Evolutionary conservation across 2,329 filamentous ascomycete genomes (phyloP).

Genomic region (Diaporthe humulicola): DNA sequence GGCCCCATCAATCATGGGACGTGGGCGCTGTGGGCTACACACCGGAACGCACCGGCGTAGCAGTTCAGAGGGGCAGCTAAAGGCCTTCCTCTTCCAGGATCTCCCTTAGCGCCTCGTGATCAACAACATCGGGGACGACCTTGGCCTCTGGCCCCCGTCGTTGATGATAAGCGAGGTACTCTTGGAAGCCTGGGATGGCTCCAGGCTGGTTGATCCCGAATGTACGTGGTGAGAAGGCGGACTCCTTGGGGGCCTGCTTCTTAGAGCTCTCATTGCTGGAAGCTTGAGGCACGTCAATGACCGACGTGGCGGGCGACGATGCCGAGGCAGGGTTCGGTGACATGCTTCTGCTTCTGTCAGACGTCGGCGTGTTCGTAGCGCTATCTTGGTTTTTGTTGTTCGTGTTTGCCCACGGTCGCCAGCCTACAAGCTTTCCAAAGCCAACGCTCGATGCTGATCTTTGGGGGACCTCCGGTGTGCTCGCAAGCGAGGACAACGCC

Average conservation of each 20-base stretch:
- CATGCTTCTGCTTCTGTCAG: constrained; percentile 27
- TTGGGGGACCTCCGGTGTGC: constrained; percentile 33
- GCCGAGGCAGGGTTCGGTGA: constrained; percentile 35
- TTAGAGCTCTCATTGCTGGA: constrained; percentile 8
- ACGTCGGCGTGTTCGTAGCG: constrained; percentile 27
- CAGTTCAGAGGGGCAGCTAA: neutral
- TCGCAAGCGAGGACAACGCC: constrained; percentile 12
- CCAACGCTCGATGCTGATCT: constrained; percentile 44
- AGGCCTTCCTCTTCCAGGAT: constrained; percentile 61
- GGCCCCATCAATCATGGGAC: neutral
- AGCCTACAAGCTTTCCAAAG: constrained; percentile 61
- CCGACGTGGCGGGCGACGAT: constrained; percentile 36
- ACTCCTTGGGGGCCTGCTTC: constrained; percentile 27
- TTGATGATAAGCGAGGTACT: constrained; percentile 65
- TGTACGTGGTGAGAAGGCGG: constrained; percentile 35
- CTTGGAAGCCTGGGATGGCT: constrained; percentile 78
- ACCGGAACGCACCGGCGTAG: neutral
- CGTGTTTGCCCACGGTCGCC: constrained; percentile 60
- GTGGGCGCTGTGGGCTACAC: neutral
- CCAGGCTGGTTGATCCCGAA: constrained; percentile 83
- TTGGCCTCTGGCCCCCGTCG: constrained; percentile 67
- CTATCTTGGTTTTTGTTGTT: constrained; percentile 5
- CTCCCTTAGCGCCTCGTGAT: constrained; percentile 72
- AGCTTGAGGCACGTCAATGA: constrained; percentile 20
- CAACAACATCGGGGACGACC: constrained; percentile 69